These are phyloP conservation scores for Fusarium vanettenii DNA, from an alignment of 2,329 filamentous ascomycete genomes.

Conservation along the genomic window DNA sequence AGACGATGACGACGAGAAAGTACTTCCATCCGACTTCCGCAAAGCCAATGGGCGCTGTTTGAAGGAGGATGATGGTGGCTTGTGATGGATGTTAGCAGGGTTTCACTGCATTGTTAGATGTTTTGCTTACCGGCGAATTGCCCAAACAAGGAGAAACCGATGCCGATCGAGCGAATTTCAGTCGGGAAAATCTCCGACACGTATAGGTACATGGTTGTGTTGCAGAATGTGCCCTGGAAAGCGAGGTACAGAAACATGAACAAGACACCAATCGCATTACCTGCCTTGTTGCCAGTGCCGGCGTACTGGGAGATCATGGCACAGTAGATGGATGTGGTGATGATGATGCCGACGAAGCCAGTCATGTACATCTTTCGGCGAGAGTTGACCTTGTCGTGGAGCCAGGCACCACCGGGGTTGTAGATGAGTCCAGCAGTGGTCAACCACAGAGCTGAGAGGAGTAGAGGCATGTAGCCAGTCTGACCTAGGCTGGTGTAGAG, in stretches of 20 bases:
- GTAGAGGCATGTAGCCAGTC: slow-evolving; percentile 53
- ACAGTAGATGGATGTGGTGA: slow-evolving; percentile 49
- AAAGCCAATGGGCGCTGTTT: slow-evolving; percentile 54
- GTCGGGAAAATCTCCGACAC: slow-evolving; percentile 56
- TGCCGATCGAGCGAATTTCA: slow-evolving; percentile 62
- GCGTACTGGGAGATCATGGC: slow-evolving; percentile 51
- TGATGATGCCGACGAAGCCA: slow-evolving; percentile 54
- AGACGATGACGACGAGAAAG: slow-evolving; percentile 59
- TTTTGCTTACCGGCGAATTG: slow-evolving; percentile 53
- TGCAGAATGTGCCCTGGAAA: slow-evolving; percentile 58
- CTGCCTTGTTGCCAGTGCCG: slow-evolving; percentile 52
- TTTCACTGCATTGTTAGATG: background rate
- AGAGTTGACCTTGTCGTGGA: slow-evolving; percentile 59
- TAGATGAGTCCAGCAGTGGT: slow-evolving; percentile 61
- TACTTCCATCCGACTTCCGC: slow-evolving; percentile 61
- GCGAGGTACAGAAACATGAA: slow-evolving; percentile 61
- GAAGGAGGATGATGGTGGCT: slow-evolving; percentile 58
- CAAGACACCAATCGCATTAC: slow-evolving; percentile 54
- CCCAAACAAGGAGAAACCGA: slow-evolving; percentile 63
- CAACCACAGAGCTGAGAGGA: slow-evolving; percentile 54
- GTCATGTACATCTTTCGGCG: slow-evolving; percentile 58
- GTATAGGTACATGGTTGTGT: slow-evolving; percentile 55
- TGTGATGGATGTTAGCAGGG: fast-evolving
- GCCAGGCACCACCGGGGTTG: slow-evolving; percentile 60
- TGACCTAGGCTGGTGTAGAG: slow-evolving; percentile 54